A percentile compares a stretch with the other conserved stretches of the same genome.
phyloP scores from a whole-genome alignment of 169 alveolate genomes.

The Cryptosporidium ubiquitum region DNA sequence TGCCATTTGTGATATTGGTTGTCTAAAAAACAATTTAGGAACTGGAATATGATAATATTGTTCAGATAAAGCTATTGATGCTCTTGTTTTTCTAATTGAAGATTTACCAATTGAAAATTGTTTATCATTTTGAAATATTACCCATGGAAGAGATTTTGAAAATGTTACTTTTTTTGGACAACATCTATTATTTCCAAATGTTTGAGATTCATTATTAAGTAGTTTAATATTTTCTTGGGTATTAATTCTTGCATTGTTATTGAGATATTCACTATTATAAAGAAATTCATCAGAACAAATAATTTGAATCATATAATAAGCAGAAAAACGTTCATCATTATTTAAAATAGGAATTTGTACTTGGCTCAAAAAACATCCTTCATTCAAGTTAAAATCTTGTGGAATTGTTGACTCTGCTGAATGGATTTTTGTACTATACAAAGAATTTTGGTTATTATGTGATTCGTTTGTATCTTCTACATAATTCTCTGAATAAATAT shows the following conservation, averaged over 20 bases:
- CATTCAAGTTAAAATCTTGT: slow-evolving; percentile 7
- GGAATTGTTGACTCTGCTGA: slow-evolving; percentile 36
- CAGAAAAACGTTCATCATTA: not conserved
- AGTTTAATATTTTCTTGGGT: slow-evolving; percentile 26
- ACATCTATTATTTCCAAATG: not conserved
- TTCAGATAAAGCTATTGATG: slow-evolving; percentile 64
- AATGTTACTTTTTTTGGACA: slow-evolving; percentile 11
- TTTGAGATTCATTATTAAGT: not conserved
- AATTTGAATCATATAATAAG: slow-evolving; percentile 22
- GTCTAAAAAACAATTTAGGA: slow-evolving; percentile 38
- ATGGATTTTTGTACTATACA: slow-evolving; percentile 44
- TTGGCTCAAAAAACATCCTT: not conserved
- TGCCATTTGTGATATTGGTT: slow-evolving; percentile 15
- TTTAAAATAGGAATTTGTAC: not conserved
- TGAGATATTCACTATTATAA: slow-evolving; percentile 28
- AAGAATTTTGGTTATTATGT: not conserved
- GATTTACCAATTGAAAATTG: slow-evolving; percentile 29
- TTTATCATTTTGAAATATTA: slow-evolving; percentile 31
- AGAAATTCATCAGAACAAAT: slow-evolving; percentile 45
- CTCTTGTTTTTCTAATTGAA: slow-evolving; percentile 55
- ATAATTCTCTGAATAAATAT: not conserved
- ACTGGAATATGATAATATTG: slow-evolving; percentile 60
- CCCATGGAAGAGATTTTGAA: slow-evolving; percentile 61
- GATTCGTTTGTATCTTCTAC: not conserved
- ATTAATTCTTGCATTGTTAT: slow-evolving; percentile 19